Percentiles rank a stretch among this genome's conserved stretches.
These are phyloP conservation scores for Globisporangium okanoganense DNA, from an alignment of 352 stramenopile genomes.

Conservation along the genomic window DNA sequence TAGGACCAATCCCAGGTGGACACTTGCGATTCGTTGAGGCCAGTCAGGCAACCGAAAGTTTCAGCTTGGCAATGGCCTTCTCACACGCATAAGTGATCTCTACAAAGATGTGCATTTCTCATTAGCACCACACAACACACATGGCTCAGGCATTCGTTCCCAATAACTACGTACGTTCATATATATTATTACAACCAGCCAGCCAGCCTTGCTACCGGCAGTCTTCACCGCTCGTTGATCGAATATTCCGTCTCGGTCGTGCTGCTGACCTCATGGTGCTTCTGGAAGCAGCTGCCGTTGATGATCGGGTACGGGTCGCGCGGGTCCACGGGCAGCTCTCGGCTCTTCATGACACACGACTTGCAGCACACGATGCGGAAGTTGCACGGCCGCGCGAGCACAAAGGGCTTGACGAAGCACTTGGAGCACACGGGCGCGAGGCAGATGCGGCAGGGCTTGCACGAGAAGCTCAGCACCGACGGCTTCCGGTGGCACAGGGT, in stretches of 20 bases:
- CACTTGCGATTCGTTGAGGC: too few species aligned
- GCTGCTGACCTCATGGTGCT: constrained; percentile 1
- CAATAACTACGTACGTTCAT: too few species aligned
- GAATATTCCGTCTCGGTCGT: constrained; percentile 3
- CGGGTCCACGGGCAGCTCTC: constrained; percentile 33
- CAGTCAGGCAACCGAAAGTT: too few species aligned
- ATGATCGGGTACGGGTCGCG: constrained; percentile 41
- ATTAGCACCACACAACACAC: too few species aligned
- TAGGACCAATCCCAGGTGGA: too few species aligned
- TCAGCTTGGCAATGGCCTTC: too few species aligned
- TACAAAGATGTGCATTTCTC: too few species aligned
- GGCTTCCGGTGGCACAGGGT: constrained; percentile 19
- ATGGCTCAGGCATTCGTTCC: too few species aligned
- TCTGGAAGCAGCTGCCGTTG: constrained; percentile 11
- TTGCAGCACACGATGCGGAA: constrained; percentile 49
- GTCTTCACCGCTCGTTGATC: neutral
- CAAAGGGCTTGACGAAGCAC: constrained; percentile 40
- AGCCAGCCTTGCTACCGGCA: neutral
- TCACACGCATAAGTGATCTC: too few species aligned
- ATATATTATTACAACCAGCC: too few species aligned
- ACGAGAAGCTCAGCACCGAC: constrained; percentile 23
- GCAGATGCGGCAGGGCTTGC: constrained; percentile 40
- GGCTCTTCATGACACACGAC: constrained; percentile 37
- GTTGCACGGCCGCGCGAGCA: constrained; percentile 32
- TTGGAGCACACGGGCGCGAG: constrained; percentile 34